A percentile compares a stretch with the other conserved stretches of the same genome.
These are phyloP conservation scores for Chiua sp. DNA, from an alignment of 1,284 basidiomycete genomes.

Conservation along the genomic window DNA sequence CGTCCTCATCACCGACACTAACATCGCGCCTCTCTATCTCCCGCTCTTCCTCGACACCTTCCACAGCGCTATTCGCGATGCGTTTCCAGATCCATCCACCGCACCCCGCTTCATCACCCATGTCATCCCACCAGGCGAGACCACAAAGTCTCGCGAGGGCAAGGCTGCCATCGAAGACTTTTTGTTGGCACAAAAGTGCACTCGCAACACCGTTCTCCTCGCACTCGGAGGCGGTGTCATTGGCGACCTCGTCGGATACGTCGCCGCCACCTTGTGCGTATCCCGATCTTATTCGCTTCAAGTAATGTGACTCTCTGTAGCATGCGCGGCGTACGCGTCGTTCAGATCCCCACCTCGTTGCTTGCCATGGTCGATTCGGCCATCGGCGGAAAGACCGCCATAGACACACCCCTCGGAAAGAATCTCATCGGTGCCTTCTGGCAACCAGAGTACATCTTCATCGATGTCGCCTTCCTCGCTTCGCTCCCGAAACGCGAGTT, in stretches of 20 bases:
- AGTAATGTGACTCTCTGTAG: constrained; percentile 39
- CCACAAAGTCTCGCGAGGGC: constrained; percentile 88
- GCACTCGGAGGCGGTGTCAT: constrained; percentile 98
- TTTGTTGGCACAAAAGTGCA: constrained; percentile 87
- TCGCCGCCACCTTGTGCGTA: constrained; percentile 96
- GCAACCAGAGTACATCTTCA: constrained; percentile 98
- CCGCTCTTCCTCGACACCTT: constrained; percentile 73
- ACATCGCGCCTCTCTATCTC: constrained; percentile 85
- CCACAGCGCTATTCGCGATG: constrained; percentile 44
- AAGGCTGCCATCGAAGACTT: constrained; percentile 97
- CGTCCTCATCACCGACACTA: constrained; percentile 92
- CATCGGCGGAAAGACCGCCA: constrained; percentile 98
- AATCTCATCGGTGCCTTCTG: constrained; percentile 99
- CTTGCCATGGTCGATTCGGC: constrained; percentile 99
- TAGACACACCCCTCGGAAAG: constrained; percentile 97
- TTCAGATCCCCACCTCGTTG: constrained; percentile 96
- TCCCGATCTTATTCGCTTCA: fast-evolving
- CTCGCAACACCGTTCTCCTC: constrained; percentile 92
- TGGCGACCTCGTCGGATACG: constrained; percentile 95
- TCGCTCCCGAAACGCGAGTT: constrained; percentile 94
- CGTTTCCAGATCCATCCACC: constrained; percentile 32
- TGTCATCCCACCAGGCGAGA: constrained; percentile 90
- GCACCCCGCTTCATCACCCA: constrained; percentile 79
- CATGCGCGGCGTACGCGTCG: constrained; percentile 91
- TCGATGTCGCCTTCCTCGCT: constrained; percentile 95